phyloP scores from a whole-genome alignment of 441 rosid genomes.

The Melastoma candidum region DNA sequence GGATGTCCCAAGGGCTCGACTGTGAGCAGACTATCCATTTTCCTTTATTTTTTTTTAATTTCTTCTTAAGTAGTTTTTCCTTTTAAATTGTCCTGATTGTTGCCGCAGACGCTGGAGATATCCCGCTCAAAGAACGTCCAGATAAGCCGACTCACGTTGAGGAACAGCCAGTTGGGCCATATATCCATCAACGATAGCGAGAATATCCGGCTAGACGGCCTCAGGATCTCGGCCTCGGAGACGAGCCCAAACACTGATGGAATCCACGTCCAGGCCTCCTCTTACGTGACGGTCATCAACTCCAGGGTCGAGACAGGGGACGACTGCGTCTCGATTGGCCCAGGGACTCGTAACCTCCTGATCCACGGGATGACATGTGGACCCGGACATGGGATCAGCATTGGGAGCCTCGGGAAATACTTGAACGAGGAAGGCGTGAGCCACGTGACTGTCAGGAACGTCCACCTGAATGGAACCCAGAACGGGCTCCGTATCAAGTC shows the following conservation, averaged over 20 bases:
- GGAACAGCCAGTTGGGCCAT: conserved; percentile 13
- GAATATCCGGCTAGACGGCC: conserved; percentile 4
- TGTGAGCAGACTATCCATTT: conserved; percentile 1
- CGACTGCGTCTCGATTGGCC: conserved; percentile 10
- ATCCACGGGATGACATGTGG: conserved; percentile 7
- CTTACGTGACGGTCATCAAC: conserved; percentile 4
- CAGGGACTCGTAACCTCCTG: conserved; percentile 6
- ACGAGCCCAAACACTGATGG: conserved; percentile 13
- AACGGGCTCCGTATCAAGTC: conserved; percentile 12
- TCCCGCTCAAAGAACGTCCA: conserved; percentile 8
- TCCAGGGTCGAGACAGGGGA: conserved; percentile 8
- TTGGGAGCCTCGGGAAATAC: conserved; percentile 11
- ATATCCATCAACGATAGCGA: conserved; percentile 7
- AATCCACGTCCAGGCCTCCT: conserved; percentile 9
- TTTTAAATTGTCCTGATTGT: neutral
- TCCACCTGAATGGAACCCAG: neutral
- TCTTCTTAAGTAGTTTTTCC: neutral
- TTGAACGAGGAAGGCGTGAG: conserved; percentile 7
- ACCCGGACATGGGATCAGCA: conserved; percentile 14
- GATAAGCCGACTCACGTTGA: conserved; percentile 6
- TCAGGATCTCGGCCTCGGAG: conserved; percentile 3
- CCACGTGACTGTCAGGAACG: conserved; percentile 8
- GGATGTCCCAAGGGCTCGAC: conserved; percentile 2
- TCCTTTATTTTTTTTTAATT: neutral
- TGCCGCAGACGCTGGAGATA: conserved; percentile 4